These are phyloP conservation scores for Rhizopus sp. DNA, from an alignment of 371 early-diverging fungal species.

Conservation along the genomic window DNA sequence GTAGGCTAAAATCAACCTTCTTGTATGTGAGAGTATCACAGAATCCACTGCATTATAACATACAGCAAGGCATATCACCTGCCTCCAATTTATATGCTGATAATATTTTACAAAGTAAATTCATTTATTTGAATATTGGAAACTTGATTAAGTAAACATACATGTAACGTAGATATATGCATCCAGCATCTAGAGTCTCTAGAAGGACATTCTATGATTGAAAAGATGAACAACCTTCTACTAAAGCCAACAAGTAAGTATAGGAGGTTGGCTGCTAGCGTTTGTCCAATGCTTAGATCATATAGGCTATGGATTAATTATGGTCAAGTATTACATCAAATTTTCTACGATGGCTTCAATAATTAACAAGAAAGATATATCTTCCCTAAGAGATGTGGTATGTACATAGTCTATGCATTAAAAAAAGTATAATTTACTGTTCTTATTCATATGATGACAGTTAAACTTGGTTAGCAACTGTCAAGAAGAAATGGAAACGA, in stretches of 20 bases:
- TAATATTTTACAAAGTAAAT: constrained; percentile 47
- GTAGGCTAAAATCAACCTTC: constrained; percentile 75
- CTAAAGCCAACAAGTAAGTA: constrained; percentile 23
- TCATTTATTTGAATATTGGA: background rate
- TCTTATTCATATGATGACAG: constrained; percentile 16
- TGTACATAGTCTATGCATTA: background rate
- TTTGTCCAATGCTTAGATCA: background rate
- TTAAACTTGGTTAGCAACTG: constrained; percentile 38
- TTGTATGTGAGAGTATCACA: constrained; percentile 65
- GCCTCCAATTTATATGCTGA: constrained; percentile 22
- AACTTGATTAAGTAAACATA: background rate
- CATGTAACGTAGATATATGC: constrained; percentile 47
- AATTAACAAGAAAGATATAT: constrained; percentile 12
- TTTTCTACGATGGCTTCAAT: constrained; percentile 45
- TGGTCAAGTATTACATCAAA: constrained; percentile 56
- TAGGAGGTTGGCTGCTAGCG: background rate
- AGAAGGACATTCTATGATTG: constrained; percentile 23
- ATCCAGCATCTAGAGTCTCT: constrained; percentile 49
- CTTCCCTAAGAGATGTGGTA: constrained; percentile 42
- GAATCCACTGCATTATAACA: constrained; percentile 64
- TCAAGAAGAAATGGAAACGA: constrained; percentile 48
- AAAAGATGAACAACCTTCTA: constrained; percentile 1
- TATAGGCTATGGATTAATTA: constrained; percentile 48
- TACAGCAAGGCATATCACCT: background rate
- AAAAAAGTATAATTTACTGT: background rate